Percentiles rank a stretch among this genome's conserved stretches.
Evolutionary conservation across 2,329 filamentous ascomycete species (phyloP).

Genomic region (Massarina eburnea): DNA sequence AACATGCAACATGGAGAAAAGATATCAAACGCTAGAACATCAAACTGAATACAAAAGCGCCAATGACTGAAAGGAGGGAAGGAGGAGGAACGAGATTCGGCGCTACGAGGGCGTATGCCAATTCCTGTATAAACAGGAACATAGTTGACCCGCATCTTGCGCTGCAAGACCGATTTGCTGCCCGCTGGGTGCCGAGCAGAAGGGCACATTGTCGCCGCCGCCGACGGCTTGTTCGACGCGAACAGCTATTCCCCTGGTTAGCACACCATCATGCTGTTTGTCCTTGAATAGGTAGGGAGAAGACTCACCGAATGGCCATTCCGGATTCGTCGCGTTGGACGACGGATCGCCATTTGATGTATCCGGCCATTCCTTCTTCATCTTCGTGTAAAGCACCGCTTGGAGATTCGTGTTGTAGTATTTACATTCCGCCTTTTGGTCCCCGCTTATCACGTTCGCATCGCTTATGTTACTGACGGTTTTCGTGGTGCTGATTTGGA

Average conservation of each 20-base stretch:
- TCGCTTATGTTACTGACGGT: slow-evolving; percentile 50
- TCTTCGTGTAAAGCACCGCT: slow-evolving; percentile 63
- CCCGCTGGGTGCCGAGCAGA: slow-evolving; percentile 52
- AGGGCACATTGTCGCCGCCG: slow-evolving; percentile 54
- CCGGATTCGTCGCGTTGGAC: slow-evolving; percentile 34
- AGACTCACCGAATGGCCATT: slow-evolving; percentile 39
- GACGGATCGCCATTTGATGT: slow-evolving; percentile 30
- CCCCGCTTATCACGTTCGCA: slow-evolving; percentile 41
- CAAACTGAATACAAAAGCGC: too few species aligned
- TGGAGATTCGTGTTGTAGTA: slow-evolving; percentile 60
- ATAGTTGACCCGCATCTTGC: slow-evolving; percentile 40
- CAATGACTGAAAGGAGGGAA: neutral
- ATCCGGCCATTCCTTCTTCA: slow-evolving; percentile 44
- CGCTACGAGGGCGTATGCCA: slow-evolving; percentile 26
- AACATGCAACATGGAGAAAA: too few species aligned
- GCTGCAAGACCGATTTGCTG: slow-evolving; percentile 39
- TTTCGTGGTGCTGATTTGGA: slow-evolving; percentile 58
- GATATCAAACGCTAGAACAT: too few species aligned
- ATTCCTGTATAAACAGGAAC: slow-evolving; percentile 52
- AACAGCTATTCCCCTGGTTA: slow-evolving; percentile 45
- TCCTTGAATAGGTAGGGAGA: neutral
- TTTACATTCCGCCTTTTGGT: slow-evolving; percentile 57
- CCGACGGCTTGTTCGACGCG: slow-evolving; percentile 56
- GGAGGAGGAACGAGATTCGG: neutral
- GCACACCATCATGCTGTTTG: slow-evolving; percentile 8